Evolutionary conservation across 1,139 yeast species (phyloP).

Genomic region (Debaryomyces subglobosus): DNA sequence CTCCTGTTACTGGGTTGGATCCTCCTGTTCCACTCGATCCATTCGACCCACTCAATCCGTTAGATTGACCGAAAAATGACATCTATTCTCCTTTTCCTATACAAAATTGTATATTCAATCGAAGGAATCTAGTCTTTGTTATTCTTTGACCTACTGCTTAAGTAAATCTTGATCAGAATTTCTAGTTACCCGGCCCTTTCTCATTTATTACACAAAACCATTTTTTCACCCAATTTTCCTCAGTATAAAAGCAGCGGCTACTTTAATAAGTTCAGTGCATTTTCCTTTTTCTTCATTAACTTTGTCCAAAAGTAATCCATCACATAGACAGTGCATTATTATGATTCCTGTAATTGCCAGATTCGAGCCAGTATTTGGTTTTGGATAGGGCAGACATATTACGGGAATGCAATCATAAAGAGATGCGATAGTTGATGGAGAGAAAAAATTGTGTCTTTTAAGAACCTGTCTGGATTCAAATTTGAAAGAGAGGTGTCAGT

Average conservation of each 20-base stretch:
- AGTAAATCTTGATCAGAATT: background rate
- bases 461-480: constrained; percentile 55
- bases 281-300: constrained; percentile 32
- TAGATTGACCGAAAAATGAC: constrained; percentile 6
- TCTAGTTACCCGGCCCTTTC: constrained; percentile 1
- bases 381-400: constrained; percentile 3
- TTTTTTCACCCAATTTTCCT: background rate
- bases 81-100: constrained; percentile 1
- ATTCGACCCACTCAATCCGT: constrained; percentile 1
- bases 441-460: constrained; percentile 46
- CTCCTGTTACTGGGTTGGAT: background rate
- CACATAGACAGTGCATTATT: constrained; percentile 55
- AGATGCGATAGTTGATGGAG: constrained; percentile 54
- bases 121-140: background rate
- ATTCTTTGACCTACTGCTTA: constrained; percentile 3
- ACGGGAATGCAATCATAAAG: constrained; percentile 24
- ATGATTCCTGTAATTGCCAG: constrained; percentile 25
- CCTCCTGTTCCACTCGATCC: background rate
- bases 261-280: background rate
- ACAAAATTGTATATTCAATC: background rate
- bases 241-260: constrained; percentile 1
- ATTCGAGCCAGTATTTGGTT: constrained; percentile 23
- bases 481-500: constrained; percentile 61
- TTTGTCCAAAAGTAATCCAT: constrained; percentile 58
- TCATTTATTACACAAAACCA: constrained; percentile 6